Percentiles rank a stretch among this genome's conserved stretches.
Evolutionary conservation across 1,284 basidiomycete species (phyloP).

Genomic region (Ganoderma lucidum): DNA sequence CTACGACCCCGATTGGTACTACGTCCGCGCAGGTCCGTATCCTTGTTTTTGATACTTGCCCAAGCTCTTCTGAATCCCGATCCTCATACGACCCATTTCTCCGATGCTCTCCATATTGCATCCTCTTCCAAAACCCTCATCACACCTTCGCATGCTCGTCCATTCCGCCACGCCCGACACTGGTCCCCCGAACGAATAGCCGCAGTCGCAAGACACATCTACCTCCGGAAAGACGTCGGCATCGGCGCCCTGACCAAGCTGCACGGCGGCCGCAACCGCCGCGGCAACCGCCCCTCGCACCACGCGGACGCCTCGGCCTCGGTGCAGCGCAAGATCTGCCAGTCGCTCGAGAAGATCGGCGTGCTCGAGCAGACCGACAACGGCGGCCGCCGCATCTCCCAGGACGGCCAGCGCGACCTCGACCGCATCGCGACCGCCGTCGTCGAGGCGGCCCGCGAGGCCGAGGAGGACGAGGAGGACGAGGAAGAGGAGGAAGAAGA

Average conservation of each 20-base stretch:
- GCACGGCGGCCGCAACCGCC: conserved; percentile 95
- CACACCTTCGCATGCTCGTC: neutral
- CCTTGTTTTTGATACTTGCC: neutral
- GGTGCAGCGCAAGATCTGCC: conserved; percentile 92
- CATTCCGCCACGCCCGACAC: neutral
- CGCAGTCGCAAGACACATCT: conserved; percentile 98
- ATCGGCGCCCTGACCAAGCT: conserved; percentile 97
- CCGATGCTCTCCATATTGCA: neutral
- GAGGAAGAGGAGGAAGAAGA: conserved; percentile 83
- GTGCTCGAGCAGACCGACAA: conserved; percentile 95
- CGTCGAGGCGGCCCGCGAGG: conserved; percentile 87
- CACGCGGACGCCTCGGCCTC: conserved; percentile 90
- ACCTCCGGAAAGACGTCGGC: conserved; percentile 99
- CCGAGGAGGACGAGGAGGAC: conserved; percentile 88
- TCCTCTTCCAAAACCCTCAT: too few species aligned
- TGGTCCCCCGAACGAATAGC: conserved; percentile 57
- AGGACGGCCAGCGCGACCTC: conserved; percentile 97
- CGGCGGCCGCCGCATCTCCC: conserved; percentile 95
- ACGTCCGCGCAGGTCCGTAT: conserved; percentile 91
- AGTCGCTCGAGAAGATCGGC: conserved; percentile 98
- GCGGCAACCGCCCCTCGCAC: conserved; percentile 95
- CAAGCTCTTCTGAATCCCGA: neutral
- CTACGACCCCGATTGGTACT: conserved; percentile 99
- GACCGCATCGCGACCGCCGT: conserved; percentile 99
- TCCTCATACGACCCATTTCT: neutral